phyloP scores from a whole-genome alignment of 495 filamentous ascomycete species.

The Durotheca rogersii region DNA sequence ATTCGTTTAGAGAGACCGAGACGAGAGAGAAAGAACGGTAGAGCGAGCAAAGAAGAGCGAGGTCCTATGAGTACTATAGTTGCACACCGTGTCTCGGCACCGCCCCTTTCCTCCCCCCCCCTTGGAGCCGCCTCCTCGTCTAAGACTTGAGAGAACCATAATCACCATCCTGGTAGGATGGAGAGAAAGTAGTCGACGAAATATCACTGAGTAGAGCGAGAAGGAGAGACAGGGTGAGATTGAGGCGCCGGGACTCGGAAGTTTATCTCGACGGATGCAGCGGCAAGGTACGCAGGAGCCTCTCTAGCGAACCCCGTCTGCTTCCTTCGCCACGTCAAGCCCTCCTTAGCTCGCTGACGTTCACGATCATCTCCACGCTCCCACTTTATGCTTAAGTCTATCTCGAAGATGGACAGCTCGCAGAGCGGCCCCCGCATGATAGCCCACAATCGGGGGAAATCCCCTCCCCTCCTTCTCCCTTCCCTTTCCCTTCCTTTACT shows the following conservation, averaged over 20 bases:
- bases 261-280: slow-evolving; percentile 28
- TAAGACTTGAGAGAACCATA: slow-evolving; percentile 8
- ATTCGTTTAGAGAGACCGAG: not conserved
- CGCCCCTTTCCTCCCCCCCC: slow-evolving; percentile 4
- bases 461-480: no score
- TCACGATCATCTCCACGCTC: not conserved
- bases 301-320: slow-evolving; percentile 14
- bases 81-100: slow-evolving; percentile 5
- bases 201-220: no score
- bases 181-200: not conserved
- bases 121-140: not conserved
- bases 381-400: slow-evolving; percentile 18
- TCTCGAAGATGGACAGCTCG: slow-evolving; percentile 11
- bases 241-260: slow-evolving; percentile 24
- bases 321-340: slow-evolving; percentile 7
- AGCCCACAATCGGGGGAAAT: not conserved
- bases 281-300: slow-evolving; percentile 7
- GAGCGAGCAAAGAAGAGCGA: slow-evolving; percentile 9
- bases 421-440: slow-evolving; percentile 25
- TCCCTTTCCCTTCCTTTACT: no score
- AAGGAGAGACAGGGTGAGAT: slow-evolving; percentile 3
- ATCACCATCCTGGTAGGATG: slow-evolving; percentile 22
- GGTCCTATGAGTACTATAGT: no score
- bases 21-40: not conserved
- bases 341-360: slow-evolving; percentile 5